Conservation (phyloP, 495 filamentous ascomycete genomes). For the Bryoglossum gracile region DNA sequence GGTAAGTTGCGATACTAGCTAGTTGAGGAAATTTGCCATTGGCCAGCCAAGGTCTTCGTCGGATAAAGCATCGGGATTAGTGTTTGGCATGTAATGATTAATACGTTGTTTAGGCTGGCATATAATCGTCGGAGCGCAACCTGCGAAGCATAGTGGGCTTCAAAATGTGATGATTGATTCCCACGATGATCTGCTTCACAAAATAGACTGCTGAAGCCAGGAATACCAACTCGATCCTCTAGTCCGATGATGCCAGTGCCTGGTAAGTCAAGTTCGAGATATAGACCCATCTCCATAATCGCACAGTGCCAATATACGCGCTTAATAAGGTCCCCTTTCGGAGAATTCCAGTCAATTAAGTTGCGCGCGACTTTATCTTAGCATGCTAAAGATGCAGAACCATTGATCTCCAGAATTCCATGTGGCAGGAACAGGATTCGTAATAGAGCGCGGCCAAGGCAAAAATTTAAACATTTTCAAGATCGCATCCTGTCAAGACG, state of each 20-base stretch:
- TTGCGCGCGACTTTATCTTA: conserved; percentile 44
- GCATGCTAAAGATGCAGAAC: conserved; percentile 46
- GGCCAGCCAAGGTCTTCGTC: conserved; percentile 18
- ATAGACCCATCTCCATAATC: conserved; percentile 47
- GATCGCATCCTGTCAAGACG: conserved; percentile 42
- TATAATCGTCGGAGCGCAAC: conserved; percentile 47
- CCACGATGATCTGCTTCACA: conserved; percentile 40
- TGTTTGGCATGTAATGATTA: conserved; percentile 34
- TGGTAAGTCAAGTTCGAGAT: conserved; percentile 49
- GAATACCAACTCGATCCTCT: conserved; percentile 43
- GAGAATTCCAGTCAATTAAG: conserved; percentile 38
- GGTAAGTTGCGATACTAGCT: conserved; percentile 43
- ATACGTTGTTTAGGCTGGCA: conserved; percentile 40
- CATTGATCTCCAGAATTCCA: conserved; percentile 53
- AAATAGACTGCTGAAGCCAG: conserved; percentile 39
- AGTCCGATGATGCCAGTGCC: conserved; percentile 44
- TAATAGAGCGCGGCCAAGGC: conserved; percentile 50
- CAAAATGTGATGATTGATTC: conserved; percentile 44
- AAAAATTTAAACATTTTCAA: conserved; percentile 51
- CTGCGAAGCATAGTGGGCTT: conserved; percentile 50
- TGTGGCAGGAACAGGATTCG: conserved; percentile 40
- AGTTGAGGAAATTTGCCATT: conserved; percentile 35
- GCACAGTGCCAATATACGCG: conserved; percentile 52
- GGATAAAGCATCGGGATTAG: conserved; percentile 6
- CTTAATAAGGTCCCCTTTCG: conserved; percentile 42